A percentile compares a stretch with the other conserved stretches of the same genome.
These are phyloP conservation scores for Silybum marianum DNA, from an alignment of 129 eudicot species.

Conservation along the genomic window DNA sequence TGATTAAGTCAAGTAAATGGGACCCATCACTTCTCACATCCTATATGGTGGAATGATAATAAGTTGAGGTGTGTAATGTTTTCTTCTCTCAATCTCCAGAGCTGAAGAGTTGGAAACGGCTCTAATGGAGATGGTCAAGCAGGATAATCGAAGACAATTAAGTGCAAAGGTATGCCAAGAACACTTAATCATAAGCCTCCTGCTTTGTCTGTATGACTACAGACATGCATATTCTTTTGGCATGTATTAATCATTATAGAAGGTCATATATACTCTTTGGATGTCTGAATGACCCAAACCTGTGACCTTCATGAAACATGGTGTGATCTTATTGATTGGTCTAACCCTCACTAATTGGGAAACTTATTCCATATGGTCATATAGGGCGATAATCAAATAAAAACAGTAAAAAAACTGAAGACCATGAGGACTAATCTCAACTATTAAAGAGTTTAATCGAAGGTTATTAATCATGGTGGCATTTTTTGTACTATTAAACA, in stretches of 20 bases:
- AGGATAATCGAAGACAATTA: slow-evolving; percentile 86
- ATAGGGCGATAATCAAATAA: not conserved
- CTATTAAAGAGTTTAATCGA: too few relatives aligned
- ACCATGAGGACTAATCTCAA: too few relatives aligned
- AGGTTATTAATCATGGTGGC: too few relatives aligned
- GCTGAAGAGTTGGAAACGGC: slow-evolving; percentile 99
- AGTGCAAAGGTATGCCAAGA: slow-evolving; percentile 66
- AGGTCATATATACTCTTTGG: not conserved
- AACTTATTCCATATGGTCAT: not conserved
- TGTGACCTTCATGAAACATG: not conserved
- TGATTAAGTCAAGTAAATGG: not conserved
- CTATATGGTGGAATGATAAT: not conserved
- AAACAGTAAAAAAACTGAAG: too few relatives aligned
- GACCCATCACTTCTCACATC: not conserved
- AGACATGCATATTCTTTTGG: not conserved
- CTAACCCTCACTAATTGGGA: not conserved
- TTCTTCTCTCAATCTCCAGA: slow-evolving; percentile 48
- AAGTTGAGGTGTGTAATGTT: slow-evolving; percentile 11
- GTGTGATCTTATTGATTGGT: not conserved
- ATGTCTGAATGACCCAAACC: not conserved
- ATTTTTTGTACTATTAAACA: too few relatives aligned
- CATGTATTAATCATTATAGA: not conserved
- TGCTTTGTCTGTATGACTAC: not conserved
- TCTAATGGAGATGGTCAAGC: slow-evolving; percentile 97
- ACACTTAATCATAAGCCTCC: slow-evolving; percentile 3